Base-by-base conservation (phyloP, 2,329 filamentous ascomycete species). In the Cladosporium sp. region DNA sequence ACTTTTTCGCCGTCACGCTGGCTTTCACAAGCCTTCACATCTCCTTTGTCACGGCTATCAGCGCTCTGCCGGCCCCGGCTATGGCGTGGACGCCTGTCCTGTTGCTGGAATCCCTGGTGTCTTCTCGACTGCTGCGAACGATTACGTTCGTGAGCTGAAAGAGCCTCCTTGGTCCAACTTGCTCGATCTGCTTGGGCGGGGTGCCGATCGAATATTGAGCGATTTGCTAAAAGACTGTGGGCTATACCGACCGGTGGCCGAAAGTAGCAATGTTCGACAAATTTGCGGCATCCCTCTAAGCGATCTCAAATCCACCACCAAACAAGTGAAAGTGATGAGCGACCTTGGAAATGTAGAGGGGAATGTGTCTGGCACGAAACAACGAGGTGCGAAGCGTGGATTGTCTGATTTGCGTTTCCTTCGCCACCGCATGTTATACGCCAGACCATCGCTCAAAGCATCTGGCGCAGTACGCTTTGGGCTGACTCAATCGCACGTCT, bases 341-440 rank as follows among this genome's bases (percentile, higher is more conserved):
- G 13, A 7, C 8, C 6, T n/a, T 36, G 12, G 8, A 36, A 3
- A 36, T 17, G 11, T 15, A 4, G 32, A n/a, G 1, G 32, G 15
- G 8, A 7, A 17, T 7, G 2, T n/a, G 15, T 1, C 9, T 18
- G 13, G 8, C 32, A n/a, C 13, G 15, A 13, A 59, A 18, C 30
- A 47, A 47, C 3, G 5, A 22, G 7, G n/a, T 3, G 12, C 48
- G 19, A 30, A 32, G 17, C 53, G 56, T 22, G 53, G 56, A 6
- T 43, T 58, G 1, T 57, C 59, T 7, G 57, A 63, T 19, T 89
- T 97, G 51, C 71, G 75, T 1, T 86, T 99, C 61, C 81, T 91
- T 41, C 84, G 91, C 53, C 89, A 82, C 62, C 83, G 89, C 17
- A 95, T 96, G 75, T 77, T 97, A 43, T 97, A 96, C 68, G 86